phyloP scores from a whole-genome alignment of 352 stramenopile genomes.

The Blastocystis sp. region DNA sequence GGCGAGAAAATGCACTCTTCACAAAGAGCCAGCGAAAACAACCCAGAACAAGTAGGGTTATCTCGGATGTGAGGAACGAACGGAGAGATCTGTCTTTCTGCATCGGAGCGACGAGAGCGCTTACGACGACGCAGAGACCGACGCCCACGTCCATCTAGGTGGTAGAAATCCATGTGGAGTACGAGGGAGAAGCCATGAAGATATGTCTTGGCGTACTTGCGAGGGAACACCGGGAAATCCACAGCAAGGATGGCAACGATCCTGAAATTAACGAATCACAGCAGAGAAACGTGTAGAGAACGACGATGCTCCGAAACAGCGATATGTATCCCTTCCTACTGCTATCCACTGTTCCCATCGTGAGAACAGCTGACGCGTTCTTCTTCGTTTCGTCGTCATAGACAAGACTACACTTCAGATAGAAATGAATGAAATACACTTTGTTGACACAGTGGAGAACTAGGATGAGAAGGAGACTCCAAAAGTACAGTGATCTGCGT shows the following conservation, averaged over 20 bases:
- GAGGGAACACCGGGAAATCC: conserved; percentile 76
- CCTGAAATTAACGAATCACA: background rate
- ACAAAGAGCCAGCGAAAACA: background rate
- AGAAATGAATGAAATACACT: background rate
- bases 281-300: background rate
- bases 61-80: background rate
- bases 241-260: conserved; percentile 76
- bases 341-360: background rate
- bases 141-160: conserved; percentile 77
- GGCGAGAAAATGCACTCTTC: background rate
- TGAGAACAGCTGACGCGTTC: background rate
- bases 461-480: background rate
- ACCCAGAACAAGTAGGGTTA: background rate
- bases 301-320: background rate
- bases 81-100: background rate
- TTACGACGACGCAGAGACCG: conserved; percentile 72
- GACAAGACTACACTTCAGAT: background rate
- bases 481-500: background rate
- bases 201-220: conserved; percentile 78
- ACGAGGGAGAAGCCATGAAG: conserved; percentile 74
- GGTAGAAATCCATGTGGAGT: background rate
- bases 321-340: conserved; percentile 12
- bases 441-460: background rate
- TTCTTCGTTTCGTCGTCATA: conserved; percentile 32
- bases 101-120: background rate